These are phyloP conservation scores for Erodium texanum DNA, from an alignment of 441 rosid genomes.

Conservation along the genomic window DNA sequence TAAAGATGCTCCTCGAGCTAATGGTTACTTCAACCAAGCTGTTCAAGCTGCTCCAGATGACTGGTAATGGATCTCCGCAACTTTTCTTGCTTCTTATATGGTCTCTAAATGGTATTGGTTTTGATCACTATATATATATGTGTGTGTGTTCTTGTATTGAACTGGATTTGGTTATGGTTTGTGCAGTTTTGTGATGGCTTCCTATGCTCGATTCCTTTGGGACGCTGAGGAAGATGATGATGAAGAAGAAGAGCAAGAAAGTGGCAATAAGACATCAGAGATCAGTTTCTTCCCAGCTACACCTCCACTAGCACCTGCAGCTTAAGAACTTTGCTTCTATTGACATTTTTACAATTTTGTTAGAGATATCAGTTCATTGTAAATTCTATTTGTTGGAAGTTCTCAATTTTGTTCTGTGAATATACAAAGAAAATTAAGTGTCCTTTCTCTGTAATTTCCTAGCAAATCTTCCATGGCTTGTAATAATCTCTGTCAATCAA, in stretches of 20 bases:
- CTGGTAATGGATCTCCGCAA: slow-evolving; percentile 28
- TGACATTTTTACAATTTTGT: no score
- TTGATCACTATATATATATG: no score
- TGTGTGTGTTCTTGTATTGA: neutral
- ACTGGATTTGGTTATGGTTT: neutral
- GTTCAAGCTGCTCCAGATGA: slow-evolving; percentile 69
- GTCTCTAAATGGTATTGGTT: neutral
- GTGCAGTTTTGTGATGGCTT: slow-evolving; percentile 69
- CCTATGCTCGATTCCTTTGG: slow-evolving; percentile 86
- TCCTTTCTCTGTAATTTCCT: no score
- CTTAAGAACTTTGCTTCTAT: slow-evolving; percentile 15
- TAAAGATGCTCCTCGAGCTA: slow-evolving; percentile 62
- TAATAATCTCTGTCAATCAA: no score
- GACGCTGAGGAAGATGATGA: slow-evolving; percentile 38
- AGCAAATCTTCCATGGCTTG: no score
- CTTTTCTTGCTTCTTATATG: neutral
- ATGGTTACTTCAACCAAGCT: slow-evolving; percentile 64
- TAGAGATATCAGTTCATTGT: neutral
- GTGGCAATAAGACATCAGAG: neutral
- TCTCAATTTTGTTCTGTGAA: neutral
- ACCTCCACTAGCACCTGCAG: slow-evolving; percentile 37
- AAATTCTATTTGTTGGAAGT: neutral
- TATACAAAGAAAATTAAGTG: neutral
- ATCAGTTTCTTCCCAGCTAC: slow-evolving; percentile 20
- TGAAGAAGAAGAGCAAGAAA: slow-evolving; percentile 38